Evolutionary conservation across 768 basidiomycete species (phyloP), one percentile per base, ranked within the genome.

Genomic region (Mycena rosella): DNA sequence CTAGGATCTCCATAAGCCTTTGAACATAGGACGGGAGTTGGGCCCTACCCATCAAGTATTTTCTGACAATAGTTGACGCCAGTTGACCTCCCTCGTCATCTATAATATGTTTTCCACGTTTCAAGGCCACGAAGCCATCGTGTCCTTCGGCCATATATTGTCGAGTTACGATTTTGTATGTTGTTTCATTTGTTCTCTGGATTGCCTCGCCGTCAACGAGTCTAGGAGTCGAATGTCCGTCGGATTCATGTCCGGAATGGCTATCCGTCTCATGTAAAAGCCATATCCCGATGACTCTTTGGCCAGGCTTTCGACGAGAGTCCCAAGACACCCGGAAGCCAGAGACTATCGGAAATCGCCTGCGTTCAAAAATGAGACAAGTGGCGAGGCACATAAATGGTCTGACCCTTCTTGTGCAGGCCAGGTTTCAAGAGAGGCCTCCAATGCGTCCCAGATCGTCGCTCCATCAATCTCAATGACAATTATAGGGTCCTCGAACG

Each of bases 301-400:
- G 82, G 18, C 91, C 90, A 0, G 93, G 86, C 1, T 87, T 86
- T 45, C 83, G 84, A 30, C 87, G 86, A 40, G 94, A 96, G 76
- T 98, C 95, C 96, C 95, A 96, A 20, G 88, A 85, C 11, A 96
- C 91, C 14, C 88, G 89, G 42, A 96, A 85, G 20, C 96, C 96
- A 26, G 95, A 92, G 40, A 97, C 83, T 15, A 95, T 85, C 0
- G 96, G 95, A 79, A 98, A 98, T 15, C 96, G 93, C 24, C 95
- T 96, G 57, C 54, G 49, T 32, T 38, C 52, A 30, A 61, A 49
- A 56, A 9, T 42, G n/a, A 61, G 45, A 24, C 20, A 22, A 38
- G 20, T 40, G 26, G 34, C 2, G 29, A 22, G 26, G 44, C 27
- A 3, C 11, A 11, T n/a, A 53, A 44, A 34, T 32, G 18, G 2